Evolutionary conservation across 257 asterid genomes (phyloP).

Genomic region (Linaria vulgaris): DNA sequence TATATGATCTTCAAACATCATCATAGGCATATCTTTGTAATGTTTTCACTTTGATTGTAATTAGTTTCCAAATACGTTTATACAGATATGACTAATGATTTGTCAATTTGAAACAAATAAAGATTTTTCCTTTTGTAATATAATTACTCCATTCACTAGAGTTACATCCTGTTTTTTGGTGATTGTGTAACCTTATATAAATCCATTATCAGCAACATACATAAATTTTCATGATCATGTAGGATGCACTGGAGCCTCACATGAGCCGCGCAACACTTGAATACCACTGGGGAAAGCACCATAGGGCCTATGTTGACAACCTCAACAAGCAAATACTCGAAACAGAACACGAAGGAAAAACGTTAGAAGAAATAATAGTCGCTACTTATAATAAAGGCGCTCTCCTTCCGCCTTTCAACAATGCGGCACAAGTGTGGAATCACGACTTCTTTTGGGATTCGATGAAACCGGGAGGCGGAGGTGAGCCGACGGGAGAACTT

Average conservation of each 20-base stretch:
- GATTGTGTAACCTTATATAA: too few species aligned
- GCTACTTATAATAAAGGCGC: conserved; percentile 77
- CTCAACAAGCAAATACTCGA: conserved; percentile 88
- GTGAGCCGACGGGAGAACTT: conserved; percentile 77
- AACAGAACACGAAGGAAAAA: conserved; percentile 64
- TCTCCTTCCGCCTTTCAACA: conserved; percentile 85
- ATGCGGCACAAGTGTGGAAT: conserved; percentile 96
- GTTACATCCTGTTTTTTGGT: too few species aligned
- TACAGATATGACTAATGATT: too few species aligned
- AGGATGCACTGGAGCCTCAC: conserved; percentile 94
- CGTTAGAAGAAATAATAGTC: conserved; percentile 64
- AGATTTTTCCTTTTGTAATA: too few species aligned
- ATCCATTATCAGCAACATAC: too few species aligned
- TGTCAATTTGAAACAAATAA: too few species aligned
- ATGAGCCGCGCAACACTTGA: conserved; percentile 86
- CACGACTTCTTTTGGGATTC: conserved; percentile 97
- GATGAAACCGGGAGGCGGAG: conserved; percentile 94
- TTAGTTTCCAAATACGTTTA: too few species aligned
- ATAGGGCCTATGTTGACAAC: conserved; percentile 80
- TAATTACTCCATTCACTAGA: too few species aligned
- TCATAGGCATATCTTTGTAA: too few species aligned
- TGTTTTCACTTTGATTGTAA: too few species aligned
- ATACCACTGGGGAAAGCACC: conserved; percentile 99
- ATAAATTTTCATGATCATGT: conserved; percentile 3
- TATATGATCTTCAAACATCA: too few species aligned